A percentile compares a stretch with the other conserved stretches of the same genome.
Evolutionary conservation across 805 yeast species (phyloP).

Genomic region (Metschnikowia cubensis): DNA sequence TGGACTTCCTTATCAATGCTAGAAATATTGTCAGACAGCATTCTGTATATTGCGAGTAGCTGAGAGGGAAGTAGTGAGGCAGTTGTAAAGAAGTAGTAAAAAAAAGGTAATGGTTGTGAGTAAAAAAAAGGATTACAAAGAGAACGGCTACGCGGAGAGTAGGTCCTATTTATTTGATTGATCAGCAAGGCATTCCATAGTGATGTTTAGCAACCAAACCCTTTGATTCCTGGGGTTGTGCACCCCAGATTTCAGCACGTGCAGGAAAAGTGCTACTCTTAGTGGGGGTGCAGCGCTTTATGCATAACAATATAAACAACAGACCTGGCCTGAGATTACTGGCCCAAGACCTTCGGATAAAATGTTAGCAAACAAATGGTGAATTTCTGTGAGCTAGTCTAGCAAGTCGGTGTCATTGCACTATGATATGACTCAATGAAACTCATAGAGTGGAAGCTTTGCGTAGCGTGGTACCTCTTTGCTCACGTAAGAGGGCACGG

Average conservation of each 20-base stretch:
- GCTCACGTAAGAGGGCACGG: not conserved
- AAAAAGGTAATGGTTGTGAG: not conserved
- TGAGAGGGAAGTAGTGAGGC: not conserved
- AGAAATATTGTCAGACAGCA: conserved; percentile 4
- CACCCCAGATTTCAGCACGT: not conserved
- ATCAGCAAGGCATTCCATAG: not conserved
- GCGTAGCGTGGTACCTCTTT: not conserved
- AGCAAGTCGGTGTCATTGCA: not conserved
- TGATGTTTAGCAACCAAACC: not conserved
- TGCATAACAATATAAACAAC: not conserved
- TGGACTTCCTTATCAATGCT: not conserved
- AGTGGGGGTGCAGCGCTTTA: not conserved
- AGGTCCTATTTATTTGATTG: not conserved
- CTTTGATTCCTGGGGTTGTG: not conserved
- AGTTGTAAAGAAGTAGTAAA: too few relatives aligned
- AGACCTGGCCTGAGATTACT: not conserved
- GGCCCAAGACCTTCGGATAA: not conserved
- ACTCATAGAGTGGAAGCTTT: not conserved
- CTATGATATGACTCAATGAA: not conserved
- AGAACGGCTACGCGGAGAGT: not conserved
- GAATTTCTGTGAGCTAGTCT: not conserved
- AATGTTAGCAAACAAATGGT: too few relatives aligned
- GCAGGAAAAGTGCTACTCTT: not conserved
- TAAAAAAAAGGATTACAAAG: not conserved
- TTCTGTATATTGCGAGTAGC: not conserved